Base-by-base conservation (phyloP, 768 basidiomycete genomes). In the Dentipellis fragilis region DNA sequence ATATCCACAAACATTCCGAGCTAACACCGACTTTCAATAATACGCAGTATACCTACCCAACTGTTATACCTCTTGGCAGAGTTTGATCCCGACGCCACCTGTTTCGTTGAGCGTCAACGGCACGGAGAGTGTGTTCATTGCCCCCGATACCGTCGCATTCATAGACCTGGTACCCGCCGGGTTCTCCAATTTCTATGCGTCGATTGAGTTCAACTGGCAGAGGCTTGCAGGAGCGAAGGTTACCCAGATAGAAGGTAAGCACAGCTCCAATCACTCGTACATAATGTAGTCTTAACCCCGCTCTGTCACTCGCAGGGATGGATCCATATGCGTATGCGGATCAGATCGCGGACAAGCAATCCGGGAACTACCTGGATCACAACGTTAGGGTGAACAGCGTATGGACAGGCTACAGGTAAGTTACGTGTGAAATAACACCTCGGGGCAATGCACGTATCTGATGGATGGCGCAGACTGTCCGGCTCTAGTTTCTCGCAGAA, bases 331-430 rank as follows among this genome's bases (percentile, higher is more conserved):
- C 66, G 38, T 84, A 84, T 60, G 76, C 81, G 46, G 78, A 82
- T 63, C 64, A 71, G 22, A 76, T 84, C 49, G 83, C 84, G 2
- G 66, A 66, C 39, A 82, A 78, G 3, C 75, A 80, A n/a, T 78
- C 79, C 4, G 81, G 84, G 3, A 83, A 83, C 59, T 84, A 76
- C 64, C 69, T 85, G 49, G 81, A 84, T 63, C 81, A 82, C 59
- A 79, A 79, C 34, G 73, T 84, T 46, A 75, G 84, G 36, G 76
- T 83, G 40, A 85, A 84, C 68, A 79, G 76, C 40, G 82, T 78
- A 3, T 79, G 81, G 67, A 79, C 74, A 35, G 79, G 79, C 62
- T 84, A 84, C 63, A 70, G 79, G 48, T 49, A 10, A 23, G 11
- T 42, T 29, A 29, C 6, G 29, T 29, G 29, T 29, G 29, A 29